A percentile compares a stretch with the other conserved stretches of the same genome.
phyloP scores from a whole-genome alignment of 169 alveolate species.

The Plasmodium gonderi region DNA sequence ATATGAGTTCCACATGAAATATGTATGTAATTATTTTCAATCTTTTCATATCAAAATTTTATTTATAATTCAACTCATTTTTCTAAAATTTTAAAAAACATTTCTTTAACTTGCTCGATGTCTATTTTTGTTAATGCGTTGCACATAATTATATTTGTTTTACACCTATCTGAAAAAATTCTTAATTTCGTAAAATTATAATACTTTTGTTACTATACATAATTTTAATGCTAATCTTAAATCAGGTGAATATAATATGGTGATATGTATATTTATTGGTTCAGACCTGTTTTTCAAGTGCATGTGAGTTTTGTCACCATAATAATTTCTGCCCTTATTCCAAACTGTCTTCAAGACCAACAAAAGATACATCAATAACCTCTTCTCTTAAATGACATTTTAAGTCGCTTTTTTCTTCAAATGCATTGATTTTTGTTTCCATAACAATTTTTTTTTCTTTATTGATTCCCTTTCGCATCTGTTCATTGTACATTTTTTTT shows the following conservation, averaged over 20 bases:
- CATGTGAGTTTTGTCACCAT: background rate
- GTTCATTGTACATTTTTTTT: background rate
- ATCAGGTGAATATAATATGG: background rate
- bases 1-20: background rate
- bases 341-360: constrained; percentile 2
- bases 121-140: background rate
- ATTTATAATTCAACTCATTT: background rate
- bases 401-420: background rate
- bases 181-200: background rate
- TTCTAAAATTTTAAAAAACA: background rate
- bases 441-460: background rate
- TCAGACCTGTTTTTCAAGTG: background rate
- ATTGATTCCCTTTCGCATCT: background rate
- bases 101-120: background rate
- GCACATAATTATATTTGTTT: background rate
- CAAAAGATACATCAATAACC: background rate
- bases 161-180: background rate
- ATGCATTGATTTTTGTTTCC: background rate
- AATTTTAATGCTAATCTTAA: background rate
- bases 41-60: background rate
- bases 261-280: background rate
- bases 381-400: background rate
- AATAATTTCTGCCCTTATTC: background rate
- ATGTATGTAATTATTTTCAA: background rate
- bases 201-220: background rate